Base-by-base conservation (phyloP, 2,329 filamentous ascomycete species). In the Botrytis pseudocinerea region DNA sequence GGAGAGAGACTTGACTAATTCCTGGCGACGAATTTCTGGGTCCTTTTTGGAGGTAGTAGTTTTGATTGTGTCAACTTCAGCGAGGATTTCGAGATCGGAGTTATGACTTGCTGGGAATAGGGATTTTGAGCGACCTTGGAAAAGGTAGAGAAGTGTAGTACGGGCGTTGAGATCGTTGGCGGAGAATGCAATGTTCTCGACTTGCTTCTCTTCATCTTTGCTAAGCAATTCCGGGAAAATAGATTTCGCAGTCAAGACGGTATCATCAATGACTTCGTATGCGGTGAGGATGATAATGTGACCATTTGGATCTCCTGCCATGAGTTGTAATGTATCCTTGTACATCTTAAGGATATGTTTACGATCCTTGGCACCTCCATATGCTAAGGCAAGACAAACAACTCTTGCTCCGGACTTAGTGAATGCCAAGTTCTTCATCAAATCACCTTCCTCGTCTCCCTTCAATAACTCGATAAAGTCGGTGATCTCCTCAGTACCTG, bases 401-500 rank as follows among this genome's bases (percentile, higher is more conserved):
- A 99, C 86, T 51, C 93, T 89, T 63, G 94, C 90, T 9, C 96
- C 96, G 14, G 93, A 94, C 81, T 92, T 92, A 61, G 96, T 99
- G 83, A 99, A 99, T 10, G 95, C 95, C 85, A 99, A 88, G 82
- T 98, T 98, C 86, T 97, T 97, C 76, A 96, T 87, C 75, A 98
- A 83, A 81, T 98, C 95, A 65, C 94, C 94, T 73, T 92, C 91
- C 80, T 97, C 93, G 77, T 99, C 95, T 59, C 93, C 93, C 84
- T 97, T 97, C 80, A 99, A 86, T 77, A 97, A 87, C 82, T 98
- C 95, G 73, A 97, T 84, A 80, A 97, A 98, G 78, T 97, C 94
- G 46, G 87, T 92, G 60, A 93, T 91, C 81, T 98, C 95, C 73
- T 93, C 90, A 62, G 91, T 93, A 5, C 92, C 94, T 7, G 89